A percentile compares a stretch with the other conserved stretches of the same genome.
phyloP scores from a whole-genome alignment of 2,329 filamentous ascomycete genomes.

The Scedosporium boydii region DNA sequence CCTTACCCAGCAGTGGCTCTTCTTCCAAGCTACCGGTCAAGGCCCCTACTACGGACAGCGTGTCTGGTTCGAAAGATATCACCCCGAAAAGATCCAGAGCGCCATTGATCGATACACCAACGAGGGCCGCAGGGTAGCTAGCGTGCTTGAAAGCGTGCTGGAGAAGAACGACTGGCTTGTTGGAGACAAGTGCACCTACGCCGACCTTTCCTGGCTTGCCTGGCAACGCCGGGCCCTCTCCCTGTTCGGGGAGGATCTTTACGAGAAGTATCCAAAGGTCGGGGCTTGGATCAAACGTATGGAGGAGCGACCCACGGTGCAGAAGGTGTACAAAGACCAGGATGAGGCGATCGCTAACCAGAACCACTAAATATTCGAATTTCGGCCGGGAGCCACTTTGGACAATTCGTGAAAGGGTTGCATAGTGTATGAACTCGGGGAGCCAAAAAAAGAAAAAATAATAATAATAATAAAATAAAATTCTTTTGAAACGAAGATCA shows the following conservation, averaged over 20 bases:
- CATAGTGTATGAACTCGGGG: no score
- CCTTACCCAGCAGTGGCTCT: slow-evolving; percentile 1
- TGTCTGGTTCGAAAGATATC: slow-evolving; percentile 24
- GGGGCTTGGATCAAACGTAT: slow-evolving; percentile 5
- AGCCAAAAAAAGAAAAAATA: no score
- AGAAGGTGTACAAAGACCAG: slow-evolving; percentile 1
- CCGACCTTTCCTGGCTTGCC: slow-evolving; percentile 26
- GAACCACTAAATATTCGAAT: no score
- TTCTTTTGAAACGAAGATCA: no score
- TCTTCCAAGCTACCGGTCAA: slow-evolving; percentile 20
- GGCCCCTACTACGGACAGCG: slow-evolving; percentile 35
- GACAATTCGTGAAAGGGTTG: no score
- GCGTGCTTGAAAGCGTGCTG: slow-evolving; percentile 33
- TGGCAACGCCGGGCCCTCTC: slow-evolving; percentile 13
- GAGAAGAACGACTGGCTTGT: slow-evolving; percentile 25
- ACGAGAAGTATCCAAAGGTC: neutral
- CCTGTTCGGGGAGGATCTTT: neutral
- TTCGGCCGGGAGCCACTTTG: no score
- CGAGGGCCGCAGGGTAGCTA: slow-evolving; percentile 34
- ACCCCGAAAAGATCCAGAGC: slow-evolving; percentile 30
- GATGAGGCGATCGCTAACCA: neutral
- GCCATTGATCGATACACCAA: slow-evolving; percentile 35
- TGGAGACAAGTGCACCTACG: slow-evolving; percentile 30
- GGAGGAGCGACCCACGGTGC: neutral
- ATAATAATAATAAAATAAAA: no score